A percentile compares a stretch with the other conserved stretches of the same genome.
Conservation (phyloP, 2,329 filamentous ascomycete species). For the Aspergillus cejpii region DNA sequence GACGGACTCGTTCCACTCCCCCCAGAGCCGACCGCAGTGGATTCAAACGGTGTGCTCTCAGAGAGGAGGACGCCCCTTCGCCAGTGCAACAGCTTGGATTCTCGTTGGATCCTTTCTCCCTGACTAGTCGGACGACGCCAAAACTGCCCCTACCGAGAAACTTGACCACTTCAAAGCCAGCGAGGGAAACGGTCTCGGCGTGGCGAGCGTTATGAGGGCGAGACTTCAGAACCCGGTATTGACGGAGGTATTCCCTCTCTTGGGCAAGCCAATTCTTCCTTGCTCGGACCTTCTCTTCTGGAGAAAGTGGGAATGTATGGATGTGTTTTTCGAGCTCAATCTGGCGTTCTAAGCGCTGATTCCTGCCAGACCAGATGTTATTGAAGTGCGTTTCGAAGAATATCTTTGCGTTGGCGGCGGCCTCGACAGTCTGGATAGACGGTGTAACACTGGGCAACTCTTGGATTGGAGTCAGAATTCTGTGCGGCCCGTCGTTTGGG, state of each 20-base stretch:
- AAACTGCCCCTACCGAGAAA: constrained; percentile 91
- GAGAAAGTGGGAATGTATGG: constrained; percentile 48
- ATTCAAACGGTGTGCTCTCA: constrained; percentile 15
- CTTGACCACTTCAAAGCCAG: constrained; percentile 73
- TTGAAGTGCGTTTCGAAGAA: constrained; percentile 82
- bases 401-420: constrained; percentile 71
- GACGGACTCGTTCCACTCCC: constrained; percentile 21
- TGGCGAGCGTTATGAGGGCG: constrained; percentile 44
- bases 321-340: constrained; percentile 60
- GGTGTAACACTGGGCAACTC: constrained; percentile 17
- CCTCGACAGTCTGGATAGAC: constrained; percentile 61
- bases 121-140: constrained; percentile 80
- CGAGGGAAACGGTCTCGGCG: constrained; percentile 48
- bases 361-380: constrained; percentile 52
- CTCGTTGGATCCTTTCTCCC: constrained; percentile 48
- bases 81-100: background rate
- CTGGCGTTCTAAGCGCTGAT: constrained; percentile 56
- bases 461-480: constrained; percentile 7
- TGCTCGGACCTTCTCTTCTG: constrained; percentile 50
- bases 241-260: constrained; percentile 69
- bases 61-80: background rate
- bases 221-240: constrained; percentile 62
- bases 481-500: constrained; percentile 1
- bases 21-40: constrained; percentile 19
- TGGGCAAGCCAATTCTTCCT: constrained; percentile 56